Percentiles rank a stretch among this genome's conserved stretches.
phyloP scores from a whole-genome alignment of 352 stramenopile genomes.

The Phytopythium aichiense region DNA sequence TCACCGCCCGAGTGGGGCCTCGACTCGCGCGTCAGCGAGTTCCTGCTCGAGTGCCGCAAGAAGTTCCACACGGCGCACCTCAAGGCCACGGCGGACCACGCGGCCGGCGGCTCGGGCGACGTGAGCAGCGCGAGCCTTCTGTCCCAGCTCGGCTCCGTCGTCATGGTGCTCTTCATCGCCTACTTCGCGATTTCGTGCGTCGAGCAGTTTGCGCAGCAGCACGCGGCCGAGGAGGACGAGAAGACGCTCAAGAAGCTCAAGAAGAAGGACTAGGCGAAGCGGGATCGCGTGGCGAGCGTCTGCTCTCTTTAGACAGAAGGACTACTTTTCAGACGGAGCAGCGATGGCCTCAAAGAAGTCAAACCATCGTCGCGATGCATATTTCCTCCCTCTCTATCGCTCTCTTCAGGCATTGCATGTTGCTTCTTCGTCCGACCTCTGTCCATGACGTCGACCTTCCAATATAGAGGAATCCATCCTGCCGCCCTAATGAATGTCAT shows the following conservation, averaged over 20 bases:
- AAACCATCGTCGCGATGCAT: not conserved
- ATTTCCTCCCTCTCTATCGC: not conserved
- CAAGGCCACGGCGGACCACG: conserved; percentile 56
- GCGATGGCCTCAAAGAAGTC: not conserved
- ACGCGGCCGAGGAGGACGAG: conserved; percentile 85
- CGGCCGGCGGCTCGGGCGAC: conserved; percentile 20
- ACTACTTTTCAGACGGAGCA: not conserved
- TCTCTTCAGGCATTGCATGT: not conserved
- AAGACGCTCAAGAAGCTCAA: conserved; percentile 80
- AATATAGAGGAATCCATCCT: conserved; percentile 11
- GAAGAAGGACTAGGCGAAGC: conserved; percentile 8
- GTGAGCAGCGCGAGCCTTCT: conserved; percentile 59
- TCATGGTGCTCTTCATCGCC: conserved; percentile 87
- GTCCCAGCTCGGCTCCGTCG: conserved; percentile 68
- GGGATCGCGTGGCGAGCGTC: not conserved
- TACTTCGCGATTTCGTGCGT: conserved; percentile 91
- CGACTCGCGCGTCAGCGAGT: conserved; percentile 77
- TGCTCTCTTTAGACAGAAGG: conserved; percentile 1
- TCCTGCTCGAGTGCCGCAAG: conserved; percentile 80
- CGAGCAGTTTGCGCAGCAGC: conserved; percentile 89
- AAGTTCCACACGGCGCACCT: conserved; percentile 82
- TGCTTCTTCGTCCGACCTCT: not conserved
- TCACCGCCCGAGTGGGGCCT: conserved; percentile 72
- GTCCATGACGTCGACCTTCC: not conserved
- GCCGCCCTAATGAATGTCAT: not conserved